Base-by-base conservation (phyloP, 1,139 yeast genomes). In the Geotrichum cucujoidarum region DNA sequence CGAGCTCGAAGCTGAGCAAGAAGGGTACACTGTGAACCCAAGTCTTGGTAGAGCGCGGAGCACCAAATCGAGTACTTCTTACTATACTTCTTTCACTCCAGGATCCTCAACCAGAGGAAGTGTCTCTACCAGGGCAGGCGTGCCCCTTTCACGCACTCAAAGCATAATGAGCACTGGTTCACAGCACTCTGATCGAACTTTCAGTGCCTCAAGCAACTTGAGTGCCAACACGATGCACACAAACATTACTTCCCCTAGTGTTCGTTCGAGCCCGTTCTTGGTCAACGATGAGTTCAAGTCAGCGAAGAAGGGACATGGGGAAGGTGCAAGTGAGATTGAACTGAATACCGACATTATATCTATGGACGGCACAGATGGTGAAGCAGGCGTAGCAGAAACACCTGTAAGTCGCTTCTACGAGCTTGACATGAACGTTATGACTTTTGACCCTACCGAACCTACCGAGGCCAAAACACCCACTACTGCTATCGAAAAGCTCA, bases 341-440 rank as follows among this genome's bases (percentile, higher is more conserved):
- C 27, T 10, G 8, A 24, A 24, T 24, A 6, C 27, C 8, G 27
- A 24, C 8, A 24, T 24, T 24, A n/a, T n/a, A n/a, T n/a, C n/a
- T n/a, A n/a, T n/a, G n/a, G n/a, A n/a, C n/a, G n/a, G n/a, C n/a
- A n/a, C n/a, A n/a, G n/a, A n/a, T n/a, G n/a, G n/a, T n/a, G n/a
- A n/a, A n/a, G 8, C 27, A 10, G 6, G 27, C 27, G 10, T 6
- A 10, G 27, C 27, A 6, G 27, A 24, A 24, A n/a, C n/a, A n/a
- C 27, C 27, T 10, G 10, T 6, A 24, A 10, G 10, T 11, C 40
- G 40, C 6, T 46, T 21, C 31, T 40, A 46, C 40, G 42, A 40
- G 22, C 35, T 46, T 18, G 49, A 46, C 4, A 20, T 46, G 16
- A 46, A 46, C 27, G 29, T n/a, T 11, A 46, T 46, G 49, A 5